Evolutionary conservation across 2,329 filamentous ascomycete species (phyloP).

Genomic region (Graphilbum sp.): DNA sequence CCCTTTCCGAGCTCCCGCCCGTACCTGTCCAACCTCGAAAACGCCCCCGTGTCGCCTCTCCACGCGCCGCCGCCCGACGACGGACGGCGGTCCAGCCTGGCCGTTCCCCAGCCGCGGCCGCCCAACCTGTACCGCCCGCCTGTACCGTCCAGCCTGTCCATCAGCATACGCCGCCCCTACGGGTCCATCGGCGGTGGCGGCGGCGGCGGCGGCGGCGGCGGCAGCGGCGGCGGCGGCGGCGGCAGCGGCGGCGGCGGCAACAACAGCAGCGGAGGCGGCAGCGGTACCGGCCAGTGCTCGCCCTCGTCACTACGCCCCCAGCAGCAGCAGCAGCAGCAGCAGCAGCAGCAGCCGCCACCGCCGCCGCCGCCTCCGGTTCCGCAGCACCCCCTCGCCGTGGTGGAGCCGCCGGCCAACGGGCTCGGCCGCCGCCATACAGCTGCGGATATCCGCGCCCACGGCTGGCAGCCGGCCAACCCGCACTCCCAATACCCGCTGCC

Average conservation of each 20-base stretch:
- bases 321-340: no score
- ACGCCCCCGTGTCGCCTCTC: conserved; percentile 70
- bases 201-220: conserved; percentile 19
- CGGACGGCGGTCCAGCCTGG: conserved; percentile 52
- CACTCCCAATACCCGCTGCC: conserved; percentile 47
- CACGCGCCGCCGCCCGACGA: conserved; percentile 79
- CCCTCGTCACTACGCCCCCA: conserved; percentile 57
- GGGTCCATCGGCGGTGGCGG: conserved; percentile 57
- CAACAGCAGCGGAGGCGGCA: conserved; percentile 17
- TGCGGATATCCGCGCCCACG: conserved; percentile 83
- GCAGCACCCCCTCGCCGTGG: conserved; percentile 28
- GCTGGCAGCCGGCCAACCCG: conserved; percentile 48
- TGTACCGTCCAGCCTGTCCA: conserved; percentile 66
- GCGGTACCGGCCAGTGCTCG: conserved; percentile 43
- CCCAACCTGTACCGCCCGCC: conserved; percentile 56
- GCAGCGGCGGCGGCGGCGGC: no score
- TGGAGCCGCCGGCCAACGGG: conserved; percentile 41
- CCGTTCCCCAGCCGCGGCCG: conserved; percentile 40
- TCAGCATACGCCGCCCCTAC: conserved; percentile 61
- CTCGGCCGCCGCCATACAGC: conserved; percentile 70
- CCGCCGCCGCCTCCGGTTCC: conserved; percentile 37
- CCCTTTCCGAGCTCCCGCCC: conserved; percentile 46
- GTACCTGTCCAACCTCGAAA: conserved; percentile 52
- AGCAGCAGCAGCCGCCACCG: conserved; percentile 49
- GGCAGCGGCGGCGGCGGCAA: conserved; percentile 41